Base-by-base conservation (phyloP, 257 asterid species). In the Hygrophila difformis region DNA sequence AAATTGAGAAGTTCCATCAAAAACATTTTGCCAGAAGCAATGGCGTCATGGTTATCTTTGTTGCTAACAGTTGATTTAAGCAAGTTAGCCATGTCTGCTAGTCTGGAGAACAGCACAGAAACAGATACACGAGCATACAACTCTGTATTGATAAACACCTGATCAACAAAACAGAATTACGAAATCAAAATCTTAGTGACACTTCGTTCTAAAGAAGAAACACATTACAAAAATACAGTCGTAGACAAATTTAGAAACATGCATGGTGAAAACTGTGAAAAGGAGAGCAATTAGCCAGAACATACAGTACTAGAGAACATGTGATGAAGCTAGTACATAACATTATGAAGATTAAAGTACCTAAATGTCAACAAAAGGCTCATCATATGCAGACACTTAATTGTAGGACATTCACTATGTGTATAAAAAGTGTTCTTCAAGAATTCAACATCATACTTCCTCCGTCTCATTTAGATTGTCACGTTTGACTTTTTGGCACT, bases 61-160 rank as follows among this genome's bases (percentile, higher is more conserved):
- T 42, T 54, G 50, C 46, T 76, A 33, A 52, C 45, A 11, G 54
- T 57, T n/a, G 74, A 70, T 28, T 72, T 66, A 42, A 53, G 66
- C 50, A 20, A 34, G 62, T 63, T 67, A 44, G 75, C 80, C 66
- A 70, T 63, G 62, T 75, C 91, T 13, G 91, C 91, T 26, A 89
- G 83, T 63, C 72, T 70, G 62, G 75, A 63, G 67, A 89, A 89
- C 68, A 89, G 48, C 40, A 78, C 96, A 14, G 97, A 92, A 57
- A 89, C 87, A 45, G 96, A 89, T 57, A 89, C 97, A 39, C 97
- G 94, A 34, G 96, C 97, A 79, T 79, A 89, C 56, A 89, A 71
- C 65, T 89, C 97, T 33, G 97, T 84, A 67, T 89, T 89, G 68
- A 89, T 71, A 61, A 84, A 89, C 63, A 63, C 96, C 91, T 83